These are phyloP conservation scores for Petasospora fabianii DNA, from an alignment of 1,139 yeast genomes.

Conservation along the genomic window DNA sequence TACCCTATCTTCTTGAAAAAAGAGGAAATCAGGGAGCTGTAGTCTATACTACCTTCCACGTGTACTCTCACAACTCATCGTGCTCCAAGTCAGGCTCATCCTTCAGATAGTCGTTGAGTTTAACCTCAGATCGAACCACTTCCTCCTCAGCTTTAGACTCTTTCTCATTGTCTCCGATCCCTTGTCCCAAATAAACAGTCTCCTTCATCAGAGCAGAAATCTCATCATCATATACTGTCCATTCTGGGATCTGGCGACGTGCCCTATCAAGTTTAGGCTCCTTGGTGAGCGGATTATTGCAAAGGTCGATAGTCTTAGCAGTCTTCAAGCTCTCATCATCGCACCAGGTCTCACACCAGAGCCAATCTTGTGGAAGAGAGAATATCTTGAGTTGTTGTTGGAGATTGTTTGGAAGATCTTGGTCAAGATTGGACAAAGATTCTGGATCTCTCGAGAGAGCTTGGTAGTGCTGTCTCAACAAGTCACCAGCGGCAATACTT, in stretches of 20 bases:
- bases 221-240: conserved; percentile 61
- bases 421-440: conserved; percentile 82
- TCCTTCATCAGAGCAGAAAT: conserved; percentile 34
- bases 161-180: too few species aligned
- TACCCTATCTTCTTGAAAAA: too few species aligned
- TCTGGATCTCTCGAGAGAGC: conserved; percentile 71
- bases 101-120: too few species aligned
- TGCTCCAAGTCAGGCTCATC: too few species aligned
- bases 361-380: conserved; percentile 79
- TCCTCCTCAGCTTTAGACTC: too few species aligned
- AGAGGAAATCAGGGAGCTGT: too few species aligned
- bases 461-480: conserved; percentile 82
- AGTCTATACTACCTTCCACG: too few species aligned
- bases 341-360: conserved; percentile 96
- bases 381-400: conserved; percentile 65
- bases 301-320: conserved; percentile 79
- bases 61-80: too few species aligned
- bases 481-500: conserved; percentile 68
- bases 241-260: conserved; percentile 70
- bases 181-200: too few species aligned
- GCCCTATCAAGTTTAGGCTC: conserved; percentile 77
- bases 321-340: conserved; percentile 52
- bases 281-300: conserved; percentile 77
- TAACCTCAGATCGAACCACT: too few species aligned
- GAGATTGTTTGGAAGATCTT: conserved; percentile 84